phyloP scores from a whole-genome alignment of 768 basidiomycete genomes.

The Rossbeevera mucosa region DNA sequence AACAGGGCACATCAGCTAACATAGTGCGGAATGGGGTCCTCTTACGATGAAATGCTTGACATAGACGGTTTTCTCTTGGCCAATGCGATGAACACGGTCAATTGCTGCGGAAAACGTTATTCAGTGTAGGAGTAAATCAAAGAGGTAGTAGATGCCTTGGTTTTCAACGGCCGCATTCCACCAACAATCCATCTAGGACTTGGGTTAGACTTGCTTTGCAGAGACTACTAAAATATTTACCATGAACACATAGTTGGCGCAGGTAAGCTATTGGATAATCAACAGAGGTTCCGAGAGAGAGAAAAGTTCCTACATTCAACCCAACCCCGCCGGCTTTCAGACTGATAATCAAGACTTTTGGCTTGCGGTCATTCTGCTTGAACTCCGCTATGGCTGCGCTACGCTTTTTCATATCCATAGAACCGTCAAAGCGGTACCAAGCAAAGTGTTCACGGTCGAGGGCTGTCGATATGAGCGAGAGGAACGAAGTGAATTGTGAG shows the following conservation, averaged over 20 bases:
- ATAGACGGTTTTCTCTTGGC: constrained; percentile 76
- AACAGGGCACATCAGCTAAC: neutral
- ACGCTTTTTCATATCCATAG: constrained; percentile 84
- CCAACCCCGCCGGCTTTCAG: constrained; percentile 93
- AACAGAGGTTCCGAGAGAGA: neutral
- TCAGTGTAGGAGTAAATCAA: neutral
- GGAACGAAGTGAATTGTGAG: constrained; percentile 85
- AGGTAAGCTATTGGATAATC: constrained; percentile 50
- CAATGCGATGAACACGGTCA: constrained; percentile 82
- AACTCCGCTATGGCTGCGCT: constrained; percentile 74
- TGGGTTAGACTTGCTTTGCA: neutral
- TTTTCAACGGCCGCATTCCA: constrained; percentile 84
- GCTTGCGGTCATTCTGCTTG: constrained; percentile 59
- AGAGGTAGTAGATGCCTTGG: constrained; percentile 49
- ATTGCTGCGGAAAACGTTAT: constrained; percentile 50
- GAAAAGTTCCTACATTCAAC: constrained; percentile 56
- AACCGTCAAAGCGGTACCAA: constrained; percentile 84
- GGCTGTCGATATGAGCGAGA: constrained; percentile 72
- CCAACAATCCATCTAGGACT: constrained; percentile 82
- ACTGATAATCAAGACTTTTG: constrained; percentile 74
- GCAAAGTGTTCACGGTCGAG: constrained; percentile 65
- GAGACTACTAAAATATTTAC: constrained; percentile 34
- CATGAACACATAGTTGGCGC: constrained; percentile 85
- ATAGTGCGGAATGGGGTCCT: neutral
- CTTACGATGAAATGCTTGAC: constrained; percentile 82